Evolutionary conservation across 441 rosid species (phyloP).

Genomic region (Codiaeum variegatum): DNA sequence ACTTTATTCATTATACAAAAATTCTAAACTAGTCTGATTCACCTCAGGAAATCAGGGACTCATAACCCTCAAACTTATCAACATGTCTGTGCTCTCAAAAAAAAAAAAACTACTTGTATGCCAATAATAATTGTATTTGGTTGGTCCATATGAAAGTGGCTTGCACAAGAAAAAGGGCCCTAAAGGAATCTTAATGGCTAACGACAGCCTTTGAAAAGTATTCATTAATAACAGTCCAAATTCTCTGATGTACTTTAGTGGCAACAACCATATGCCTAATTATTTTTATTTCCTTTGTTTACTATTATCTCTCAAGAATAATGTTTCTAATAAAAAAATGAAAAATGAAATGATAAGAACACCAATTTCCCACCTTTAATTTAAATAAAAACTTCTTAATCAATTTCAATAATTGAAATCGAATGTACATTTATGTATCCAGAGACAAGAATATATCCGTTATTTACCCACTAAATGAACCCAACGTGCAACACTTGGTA

Average conservation of each 20-base stretch:
- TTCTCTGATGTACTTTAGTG: neutral
- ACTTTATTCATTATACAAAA: too few relatives aligned
- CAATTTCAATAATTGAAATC: too few relatives aligned
- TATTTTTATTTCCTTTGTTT: too few relatives aligned
- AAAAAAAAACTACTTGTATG: too few relatives aligned
- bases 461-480: conserved; percentile 40
- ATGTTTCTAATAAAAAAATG: neutral
- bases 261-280: neutral
- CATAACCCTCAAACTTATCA: too few relatives aligned
- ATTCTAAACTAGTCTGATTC: too few relatives aligned
- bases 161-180: neutral
- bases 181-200: neutral
- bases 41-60: too few relatives aligned
- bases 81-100: too few relatives aligned
- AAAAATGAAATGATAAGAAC: too few relatives aligned
- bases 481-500: conserved; percentile 73
- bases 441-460: too few relatives aligned
- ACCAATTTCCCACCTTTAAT: neutral
- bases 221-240: neutral
- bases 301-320: neutral
- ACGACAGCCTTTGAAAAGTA: neutral
- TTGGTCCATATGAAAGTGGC: neutral
- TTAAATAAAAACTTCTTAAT: too few relatives aligned
- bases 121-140: neutral
- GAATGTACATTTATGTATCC: too few relatives aligned